Conservation (phyloP, 2,329 filamentous ascomycete genomes). For the Calonectria naviculata region DNA sequence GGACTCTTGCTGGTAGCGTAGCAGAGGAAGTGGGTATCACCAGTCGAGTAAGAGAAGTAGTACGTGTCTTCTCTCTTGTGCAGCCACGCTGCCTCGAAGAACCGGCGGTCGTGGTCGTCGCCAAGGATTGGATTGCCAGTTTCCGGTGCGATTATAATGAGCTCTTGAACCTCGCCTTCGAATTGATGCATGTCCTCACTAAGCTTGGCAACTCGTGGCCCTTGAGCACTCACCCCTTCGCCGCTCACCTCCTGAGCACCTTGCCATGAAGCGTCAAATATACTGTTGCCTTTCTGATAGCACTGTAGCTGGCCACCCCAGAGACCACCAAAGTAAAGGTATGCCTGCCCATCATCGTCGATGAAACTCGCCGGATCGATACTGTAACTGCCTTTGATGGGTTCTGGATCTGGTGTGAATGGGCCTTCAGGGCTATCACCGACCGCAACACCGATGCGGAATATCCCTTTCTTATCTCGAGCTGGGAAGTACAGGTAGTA, state of each 20-base stretch:
- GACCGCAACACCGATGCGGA: conserved; percentile 80
- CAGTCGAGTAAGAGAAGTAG: conserved; percentile 83
- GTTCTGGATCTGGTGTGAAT: conserved; percentile 72
- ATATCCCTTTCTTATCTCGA: conserved; percentile 74
- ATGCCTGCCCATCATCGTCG: conserved; percentile 59
- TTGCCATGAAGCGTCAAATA: conserved; percentile 66
- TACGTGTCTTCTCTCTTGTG: conserved; percentile 77
- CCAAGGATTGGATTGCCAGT: conserved; percentile 68
- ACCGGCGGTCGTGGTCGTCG: conserved; percentile 78
- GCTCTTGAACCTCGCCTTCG: conserved; percentile 63
- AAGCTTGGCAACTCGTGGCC: conserved; percentile 74
- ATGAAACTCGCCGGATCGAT: conserved; percentile 84
- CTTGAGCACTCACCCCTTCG: conserved; percentile 66
- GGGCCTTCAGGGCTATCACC: conserved; percentile 74
- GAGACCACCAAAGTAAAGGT: conserved; percentile 78
- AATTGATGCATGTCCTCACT: conserved; percentile 75
- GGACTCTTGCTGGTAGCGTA: conserved; percentile 76
- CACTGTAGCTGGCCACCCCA: conserved; percentile 87
- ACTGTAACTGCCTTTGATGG: conserved; percentile 77
- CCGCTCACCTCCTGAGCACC: conserved; percentile 71
- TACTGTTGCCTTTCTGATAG: conserved; percentile 67
- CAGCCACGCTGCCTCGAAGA: conserved; percentile 86
- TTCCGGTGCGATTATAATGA: conserved; percentile 73
- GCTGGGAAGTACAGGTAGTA: conserved; percentile 86
- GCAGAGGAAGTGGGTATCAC: conserved; percentile 79